A percentile compares a stretch with the other conserved stretches of the same genome.
phyloP scores from a whole-genome alignment of 208 protist species.

The Acanthamoeba lugdunensis region DNA sequence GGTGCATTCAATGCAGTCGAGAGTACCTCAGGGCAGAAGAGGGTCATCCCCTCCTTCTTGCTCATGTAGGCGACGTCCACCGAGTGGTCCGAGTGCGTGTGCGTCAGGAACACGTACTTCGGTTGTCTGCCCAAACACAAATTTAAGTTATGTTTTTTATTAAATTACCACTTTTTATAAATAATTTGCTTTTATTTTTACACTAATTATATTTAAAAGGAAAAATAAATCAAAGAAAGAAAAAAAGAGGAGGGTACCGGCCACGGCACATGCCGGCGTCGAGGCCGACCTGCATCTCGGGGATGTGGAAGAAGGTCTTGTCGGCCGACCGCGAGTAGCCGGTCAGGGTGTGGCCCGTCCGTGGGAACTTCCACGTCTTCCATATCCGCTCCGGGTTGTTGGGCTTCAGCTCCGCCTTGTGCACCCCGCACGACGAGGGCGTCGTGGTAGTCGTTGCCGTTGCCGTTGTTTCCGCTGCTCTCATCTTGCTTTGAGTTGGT shows the following conservation, averaged over 20 bases:
- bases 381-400: conserved; percentile 49
- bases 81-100: conserved; percentile 53
- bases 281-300: conserved; percentile 23
- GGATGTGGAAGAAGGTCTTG: conserved; percentile 69
- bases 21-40: conserved; percentile 54
- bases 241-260: conserved; percentile 6
- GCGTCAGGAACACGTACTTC: conserved; percentile 63
- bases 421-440: neutral
- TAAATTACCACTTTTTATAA: neutral
- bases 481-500: too few species aligned
- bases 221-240: neutral
- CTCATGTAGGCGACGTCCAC: conserved; percentile 17
- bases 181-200: neutral
- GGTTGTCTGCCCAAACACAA: neutral
- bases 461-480: too few species aligned
- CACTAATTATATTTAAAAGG: neutral
- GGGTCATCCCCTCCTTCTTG: conserved; percentile 52
- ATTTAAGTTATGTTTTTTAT: neutral
- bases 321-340: conserved; percentile 55
- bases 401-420: neutral
- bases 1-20: neutral
- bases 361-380: conserved; percentile 66
- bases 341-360: neutral
- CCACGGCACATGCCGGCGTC: conserved; percentile 49
- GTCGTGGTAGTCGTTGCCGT: too few species aligned